phyloP scores from a whole-genome alignment of 768 basidiomycete species.

The Tricholoma saponaceum region DNA sequence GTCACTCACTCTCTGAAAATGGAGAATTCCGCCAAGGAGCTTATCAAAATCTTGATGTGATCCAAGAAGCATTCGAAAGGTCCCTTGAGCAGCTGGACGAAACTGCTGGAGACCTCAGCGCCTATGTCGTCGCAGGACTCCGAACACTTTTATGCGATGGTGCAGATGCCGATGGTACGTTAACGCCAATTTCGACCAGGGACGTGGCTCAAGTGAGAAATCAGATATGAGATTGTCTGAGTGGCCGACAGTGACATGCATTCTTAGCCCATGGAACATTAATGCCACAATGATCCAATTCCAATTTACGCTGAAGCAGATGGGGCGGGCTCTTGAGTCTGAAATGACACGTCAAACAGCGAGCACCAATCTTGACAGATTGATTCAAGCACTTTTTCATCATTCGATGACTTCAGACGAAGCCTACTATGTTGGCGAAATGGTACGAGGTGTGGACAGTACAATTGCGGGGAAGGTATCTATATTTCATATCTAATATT shows the following conservation, averaged over 20 bases:
- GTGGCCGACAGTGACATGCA: slow-evolving; percentile 58
- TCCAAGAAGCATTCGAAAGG: slow-evolving; percentile 65
- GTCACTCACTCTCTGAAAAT: slow-evolving; percentile 55
- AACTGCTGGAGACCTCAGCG: slow-evolving; percentile 47
- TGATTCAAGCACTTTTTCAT: slow-evolving; percentile 65
- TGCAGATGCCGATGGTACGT: slow-evolving; percentile 41
- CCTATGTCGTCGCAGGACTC: slow-evolving; percentile 63
- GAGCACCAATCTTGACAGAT: slow-evolving; percentile 58
- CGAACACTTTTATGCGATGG: slow-evolving; percentile 64
- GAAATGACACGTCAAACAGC: slow-evolving; percentile 52
- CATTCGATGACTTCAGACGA: slow-evolving; percentile 75
- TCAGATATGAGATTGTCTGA: slow-evolving; percentile 49
- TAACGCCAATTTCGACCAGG: background rate
- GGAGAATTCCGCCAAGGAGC: slow-evolving; percentile 72
- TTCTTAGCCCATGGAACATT: slow-evolving; percentile 81
- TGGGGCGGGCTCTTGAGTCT: slow-evolving; percentile 63
- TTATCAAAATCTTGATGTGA: slow-evolving; percentile 69
- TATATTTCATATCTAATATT: background rate
- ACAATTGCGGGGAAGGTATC: slow-evolving; percentile 66
- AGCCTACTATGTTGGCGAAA: slow-evolving; percentile 80
- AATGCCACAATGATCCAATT: slow-evolving; percentile 78
- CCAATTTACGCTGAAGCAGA: slow-evolving; percentile 69
- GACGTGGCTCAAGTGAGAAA: background rate
- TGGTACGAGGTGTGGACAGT: slow-evolving; percentile 65
- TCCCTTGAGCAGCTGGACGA: slow-evolving; percentile 47